Percentiles rank a stretch among this genome's conserved stretches.
These are phyloP conservation scores for Ascomycota sp. DNA, from an alignment of 2,329 filamentous ascomycete species.

Conservation along the genomic window DNA sequence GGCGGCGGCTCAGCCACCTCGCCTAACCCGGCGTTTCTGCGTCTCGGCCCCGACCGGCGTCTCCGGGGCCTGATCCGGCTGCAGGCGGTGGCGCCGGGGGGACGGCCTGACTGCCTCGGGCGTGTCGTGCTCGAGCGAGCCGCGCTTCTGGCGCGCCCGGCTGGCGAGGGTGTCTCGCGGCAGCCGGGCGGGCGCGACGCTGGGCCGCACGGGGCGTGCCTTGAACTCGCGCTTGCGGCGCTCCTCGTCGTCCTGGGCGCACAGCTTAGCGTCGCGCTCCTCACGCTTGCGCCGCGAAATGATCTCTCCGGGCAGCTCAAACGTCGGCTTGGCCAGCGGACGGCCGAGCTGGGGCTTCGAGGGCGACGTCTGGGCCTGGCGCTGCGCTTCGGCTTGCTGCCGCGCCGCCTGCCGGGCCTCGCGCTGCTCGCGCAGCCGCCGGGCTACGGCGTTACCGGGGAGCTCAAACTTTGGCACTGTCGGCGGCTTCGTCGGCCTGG, in stretches of 20 bases:
- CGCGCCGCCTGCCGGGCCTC: conserved; percentile 33
- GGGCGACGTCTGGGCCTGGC: conserved; percentile 18
- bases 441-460: conserved; percentile 39
- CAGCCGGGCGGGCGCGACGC: conserved; percentile 16
- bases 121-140: conserved; percentile 9
- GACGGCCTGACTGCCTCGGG: conserved; percentile 4
- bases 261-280: conserved; percentile 32
- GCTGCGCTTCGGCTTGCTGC: conserved; percentile 13
- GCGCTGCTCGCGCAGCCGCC: conserved; percentile 34
- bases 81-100: too few species aligned
- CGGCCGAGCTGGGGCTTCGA: conserved; percentile 29
- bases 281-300: conserved; percentile 35
- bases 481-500: conserved; percentile 31
- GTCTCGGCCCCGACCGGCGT: too few species aligned
- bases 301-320: conserved; percentile 43
- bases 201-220: conserved; percentile 32
- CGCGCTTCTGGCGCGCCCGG: conserved; percentile 29
- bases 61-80: too few species aligned
- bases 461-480: conserved; percentile 40
- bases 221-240: conserved; percentile 42
- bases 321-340: conserved; percentile 30
- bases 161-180: conserved; percentile 39
- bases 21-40: too few species aligned
- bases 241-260: conserved; percentile 38
- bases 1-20: too few species aligned